Base-by-base conservation (phyloP, 2,329 filamentous ascomycete genomes). In the Coniochaeta pulveracea region DNA sequence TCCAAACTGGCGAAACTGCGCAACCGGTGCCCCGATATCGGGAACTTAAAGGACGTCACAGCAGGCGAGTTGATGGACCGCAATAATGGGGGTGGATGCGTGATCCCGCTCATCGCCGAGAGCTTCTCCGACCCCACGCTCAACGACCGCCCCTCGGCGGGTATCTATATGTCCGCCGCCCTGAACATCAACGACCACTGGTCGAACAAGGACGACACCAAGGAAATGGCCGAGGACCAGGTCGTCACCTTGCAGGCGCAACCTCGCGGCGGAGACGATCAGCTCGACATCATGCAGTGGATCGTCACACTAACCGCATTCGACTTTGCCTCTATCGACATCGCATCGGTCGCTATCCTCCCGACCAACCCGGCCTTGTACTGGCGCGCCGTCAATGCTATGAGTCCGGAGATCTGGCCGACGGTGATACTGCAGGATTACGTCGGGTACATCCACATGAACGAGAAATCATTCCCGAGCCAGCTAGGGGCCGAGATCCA, bases 61-160 rank as follows among this genome's bases (percentile, higher is more conserved):
- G n/a, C n/a, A n/a, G n/a, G n/a, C n/a, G 46, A 46, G 4, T 49
- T 54, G 14, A 52, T 55, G 49, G 46, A 50, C 34, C 44, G 33
- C 4, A 56, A 56, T 29, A 38, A 33, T 5, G 50, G 52, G 11
- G 44, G 37, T 1, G 52, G 53, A 14, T 57, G 54, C 28, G 54
- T 57, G 6, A 25, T 56, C 15, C n/a, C n/a, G n/a, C 44, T 53
- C 10, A 41, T 56, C n/a, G 40, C 52, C 10, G 43, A 48, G 14
- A 40, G 38, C 14, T 42, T 49, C n/a, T n/a, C n/a, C n/a, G n/a
- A n/a, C n/a, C n/a, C n/a, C n/a, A n/a, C n/a, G n/a, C n/a, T n/a
- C n/a, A n/a, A n/a, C n/a, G n/a, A n/a, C n/a, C n/a, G n/a, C n/a
- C n/a, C n/a, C n/a, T n/a, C n/a, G n/a, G n/a, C n/a, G n/a, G n/a